Evolutionary conservation across 2,329 filamentous ascomycete genomes (phyloP).

Genomic region (Zymoseptoria brevis): DNA sequence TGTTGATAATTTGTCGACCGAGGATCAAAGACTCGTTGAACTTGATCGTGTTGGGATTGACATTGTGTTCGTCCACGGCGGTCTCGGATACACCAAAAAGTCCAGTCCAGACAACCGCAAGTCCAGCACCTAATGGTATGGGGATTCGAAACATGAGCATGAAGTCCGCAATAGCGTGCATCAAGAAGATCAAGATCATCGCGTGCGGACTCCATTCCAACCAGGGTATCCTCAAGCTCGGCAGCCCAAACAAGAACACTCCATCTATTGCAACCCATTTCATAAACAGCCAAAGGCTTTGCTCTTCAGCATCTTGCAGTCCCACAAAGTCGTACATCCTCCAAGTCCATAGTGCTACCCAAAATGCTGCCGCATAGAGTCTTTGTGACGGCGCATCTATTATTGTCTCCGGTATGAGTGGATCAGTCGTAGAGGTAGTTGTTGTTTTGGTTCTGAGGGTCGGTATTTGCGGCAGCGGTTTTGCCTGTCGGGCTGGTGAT

Average conservation of each 20-base stretch:
- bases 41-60: constrained; percentile 78
- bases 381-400: constrained; percentile 88
- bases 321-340: constrained; percentile 79
- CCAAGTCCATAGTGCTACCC: constrained; percentile 68
- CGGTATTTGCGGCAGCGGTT: constrained; percentile 17
- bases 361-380: constrained; percentile 76
- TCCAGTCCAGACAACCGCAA: constrained; percentile 66
- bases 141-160: constrained; percentile 88
- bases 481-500: constrained; percentile 24
- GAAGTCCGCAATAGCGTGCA: constrained; percentile 66
- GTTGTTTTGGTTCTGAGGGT: constrained; percentile 10
- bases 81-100: constrained; percentile 81
- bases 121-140: constrained; percentile 66
- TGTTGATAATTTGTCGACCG: constrained; percentile 95
- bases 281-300: constrained; percentile 82
- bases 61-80: constrained; percentile 84
- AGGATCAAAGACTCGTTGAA: constrained; percentile 91
- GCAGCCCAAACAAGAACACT: constrained; percentile 77
- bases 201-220: constrained; percentile 77
- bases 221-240: constrained; percentile 89
- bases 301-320: constrained; percentile 69
- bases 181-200: constrained; percentile 61
- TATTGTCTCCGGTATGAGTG: constrained; percentile 71
- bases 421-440: constrained; percentile 33
- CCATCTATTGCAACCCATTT: constrained; percentile 92